Base-by-base conservation (phyloP, 202 grass and related monocot species). In the Brachypodium distachyon region DNA sequence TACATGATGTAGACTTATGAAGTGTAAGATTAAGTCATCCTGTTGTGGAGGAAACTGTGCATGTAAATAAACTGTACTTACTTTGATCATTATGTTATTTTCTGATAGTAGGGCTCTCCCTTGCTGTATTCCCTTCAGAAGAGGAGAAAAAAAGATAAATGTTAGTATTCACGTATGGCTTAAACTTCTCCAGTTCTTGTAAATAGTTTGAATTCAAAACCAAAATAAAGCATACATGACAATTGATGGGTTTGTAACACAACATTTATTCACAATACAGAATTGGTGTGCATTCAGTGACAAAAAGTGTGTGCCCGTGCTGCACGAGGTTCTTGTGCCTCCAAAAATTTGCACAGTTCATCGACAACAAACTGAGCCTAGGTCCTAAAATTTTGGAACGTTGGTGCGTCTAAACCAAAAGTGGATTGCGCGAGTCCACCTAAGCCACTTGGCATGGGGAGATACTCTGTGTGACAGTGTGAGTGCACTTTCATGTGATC, bases 101-200 rank as follows among this genome's bases (percentile, higher is more conserved):
- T 69, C 66, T 48, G 42, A 12, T 48, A 48, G 13, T 32, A 69
- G 44, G 66, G 66, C 42, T 46, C 43, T 69, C 66, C 41, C 66
- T 48, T 69, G 66, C 16, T 69, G 66, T 21, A 69, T 12, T 69
- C 66, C 66, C 66, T 48, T 69, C 42, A 69, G 32, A 69, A 69
- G 26, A 69, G 42, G 1, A 6, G 5, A 48, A 46, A 52, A 22
- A 46, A 1, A 25, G 19, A 26, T 19, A 21, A 54, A 54, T 12
- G 22, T 25, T 54, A 26, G 10, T 25, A 26, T 23, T 54, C 51
- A 0, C 22, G 5, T 23, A 13, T 9, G 25, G 2, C 18, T 52
- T 52, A 52, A 23, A 22, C 3, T 11, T n/a, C 1, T 23, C 4
- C 2, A 19, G 49, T 54, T 23, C 9, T 54, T 25, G 0, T 54